These are phyloP conservation scores for Carallia pectinifolia DNA, from an alignment of 345 rosid species.

Conservation along the genomic window DNA sequence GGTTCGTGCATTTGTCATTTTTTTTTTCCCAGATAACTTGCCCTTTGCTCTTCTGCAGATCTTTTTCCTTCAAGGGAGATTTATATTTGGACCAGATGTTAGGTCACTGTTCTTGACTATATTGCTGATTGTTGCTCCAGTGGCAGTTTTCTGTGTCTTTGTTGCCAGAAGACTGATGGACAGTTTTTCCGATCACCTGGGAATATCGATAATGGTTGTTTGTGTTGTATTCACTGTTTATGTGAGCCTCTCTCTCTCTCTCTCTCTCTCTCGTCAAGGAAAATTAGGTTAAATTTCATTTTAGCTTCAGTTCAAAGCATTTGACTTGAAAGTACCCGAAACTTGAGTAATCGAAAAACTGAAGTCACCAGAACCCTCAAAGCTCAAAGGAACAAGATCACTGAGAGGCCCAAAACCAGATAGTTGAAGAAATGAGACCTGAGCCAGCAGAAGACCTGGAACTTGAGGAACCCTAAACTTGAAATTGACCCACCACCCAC, in stretches of 20 bases:
- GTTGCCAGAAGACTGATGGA: conserved; percentile 65
- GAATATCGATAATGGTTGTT: conserved; percentile 53
- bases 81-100: conserved; percentile 95
- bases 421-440: no score
- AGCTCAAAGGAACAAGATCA: no score
- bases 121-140: conserved; percentile 74
- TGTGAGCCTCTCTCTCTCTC: conserved; percentile 48
- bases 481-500: no score
- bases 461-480: no score
- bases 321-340: no score
- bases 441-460: no score
- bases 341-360: no score
- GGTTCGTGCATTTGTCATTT: background rate
- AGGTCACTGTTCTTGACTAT: conserved; percentile 61
- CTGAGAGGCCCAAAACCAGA: no score
- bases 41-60: conserved; percentile 42
- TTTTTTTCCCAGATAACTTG: background rate
- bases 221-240: conserved; percentile 48
- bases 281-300: background rate
- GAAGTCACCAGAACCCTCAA: no score
- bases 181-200: conserved; percentile 64
- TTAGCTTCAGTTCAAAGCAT: no score
- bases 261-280: background rate
- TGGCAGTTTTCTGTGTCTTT: conserved; percentile 65
- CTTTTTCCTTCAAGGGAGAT: conserved; percentile 71